phyloP scores from a whole-genome alignment of 1,284 basidiomycete species.

The Stereum hirsutum region DNA sequence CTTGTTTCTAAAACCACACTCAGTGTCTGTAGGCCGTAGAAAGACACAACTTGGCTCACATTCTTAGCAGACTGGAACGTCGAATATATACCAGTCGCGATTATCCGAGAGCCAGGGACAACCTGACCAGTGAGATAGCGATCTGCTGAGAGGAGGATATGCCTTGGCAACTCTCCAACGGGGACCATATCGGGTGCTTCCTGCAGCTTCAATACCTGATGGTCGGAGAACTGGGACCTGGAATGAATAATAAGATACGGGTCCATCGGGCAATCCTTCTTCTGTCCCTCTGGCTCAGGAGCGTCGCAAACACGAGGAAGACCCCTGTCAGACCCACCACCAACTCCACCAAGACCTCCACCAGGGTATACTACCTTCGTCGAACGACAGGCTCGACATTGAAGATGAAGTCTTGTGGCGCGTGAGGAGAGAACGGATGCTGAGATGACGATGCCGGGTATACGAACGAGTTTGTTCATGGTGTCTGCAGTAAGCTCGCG shows the following conservation, averaged over 20 bases:
- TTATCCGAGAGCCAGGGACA: slow-evolving; percentile 89
- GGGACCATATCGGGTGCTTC: slow-evolving; percentile 99
- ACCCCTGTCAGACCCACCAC: slow-evolving; percentile 70
- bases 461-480: slow-evolving; percentile 92
- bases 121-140: slow-evolving; percentile 85
- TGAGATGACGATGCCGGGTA: slow-evolving; percentile 98
- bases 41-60: slow-evolving; percentile 41
- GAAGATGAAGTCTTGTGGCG: slow-evolving; percentile 86
- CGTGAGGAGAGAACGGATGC: slow-evolving; percentile 91
- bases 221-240: slow-evolving; percentile 91
- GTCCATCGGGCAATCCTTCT: slow-evolving; percentile 92
- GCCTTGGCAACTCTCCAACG: slow-evolving; percentile 94
- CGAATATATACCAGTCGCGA: slow-evolving; percentile 96
- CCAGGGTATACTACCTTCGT: slow-evolving; percentile 77
- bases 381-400: slow-evolving; percentile 86
- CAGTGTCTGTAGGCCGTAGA: not conserved
- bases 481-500: slow-evolving; percentile 89
- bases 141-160: slow-evolving; percentile 91
- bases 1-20: slow-evolving; percentile 47
- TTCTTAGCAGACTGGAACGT: slow-evolving; percentile 87
- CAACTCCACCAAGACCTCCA: slow-evolving; percentile 82
- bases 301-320: slow-evolving; percentile 83
- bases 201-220: slow-evolving; percentile 95
- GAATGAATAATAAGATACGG: slow-evolving; percentile 96
- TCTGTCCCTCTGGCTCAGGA: slow-evolving; percentile 62